Evolutionary conservation across 2,329 filamentous ascomycete genomes (phyloP), one percentile per base, ranked within the genome.

Genomic region (Parafenestella ontariensis): DNA sequence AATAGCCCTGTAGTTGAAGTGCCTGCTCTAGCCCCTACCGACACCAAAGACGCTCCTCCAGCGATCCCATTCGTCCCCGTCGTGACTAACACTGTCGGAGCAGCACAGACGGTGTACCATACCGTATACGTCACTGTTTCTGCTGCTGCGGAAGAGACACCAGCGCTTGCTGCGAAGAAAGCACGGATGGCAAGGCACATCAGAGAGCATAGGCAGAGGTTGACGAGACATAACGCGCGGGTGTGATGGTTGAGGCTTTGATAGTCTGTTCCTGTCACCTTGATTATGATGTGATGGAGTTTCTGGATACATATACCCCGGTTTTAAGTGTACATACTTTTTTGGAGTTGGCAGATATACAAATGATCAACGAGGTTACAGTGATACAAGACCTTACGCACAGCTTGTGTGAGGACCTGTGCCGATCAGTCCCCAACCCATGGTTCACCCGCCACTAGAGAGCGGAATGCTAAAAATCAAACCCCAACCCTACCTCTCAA

Each of bases 61-160:
- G 51, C 51, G 2, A 33, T 36, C n/a, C 52, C 50, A 7, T 34
- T 31, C 24, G 49, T 43, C 2, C 52, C 59, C 9, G 51, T 47
- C n/a, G 48, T 44, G 23, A 46, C 45, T 10, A 29, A 58, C 5
- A 49, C 33, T 5, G 52, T 48, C 3, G 42, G 34, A 6, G 46
- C 52, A 4, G 28, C 56, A 33, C 49, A 55, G 18, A 65, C 62
- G 1, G 49, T 64, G 8, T 61, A 60, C 13, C 26, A 64, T 15
- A 67, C 64, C 0, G 49, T 63, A 1, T 64, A 62, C 24, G 47
- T 52, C 15, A 65, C 64, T 4, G 61, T 61, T 2, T 44, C 62
- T 1, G 52, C 51, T 17, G 50, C 24, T 11, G 41, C 41, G n/a
- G 24, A 20, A 18, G 15, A 17, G 23, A 43, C 37, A 15, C 37